Conservation (phyloP, 2,329 filamentous ascomycete genomes). For the Cladophialophora immunda region DNA sequence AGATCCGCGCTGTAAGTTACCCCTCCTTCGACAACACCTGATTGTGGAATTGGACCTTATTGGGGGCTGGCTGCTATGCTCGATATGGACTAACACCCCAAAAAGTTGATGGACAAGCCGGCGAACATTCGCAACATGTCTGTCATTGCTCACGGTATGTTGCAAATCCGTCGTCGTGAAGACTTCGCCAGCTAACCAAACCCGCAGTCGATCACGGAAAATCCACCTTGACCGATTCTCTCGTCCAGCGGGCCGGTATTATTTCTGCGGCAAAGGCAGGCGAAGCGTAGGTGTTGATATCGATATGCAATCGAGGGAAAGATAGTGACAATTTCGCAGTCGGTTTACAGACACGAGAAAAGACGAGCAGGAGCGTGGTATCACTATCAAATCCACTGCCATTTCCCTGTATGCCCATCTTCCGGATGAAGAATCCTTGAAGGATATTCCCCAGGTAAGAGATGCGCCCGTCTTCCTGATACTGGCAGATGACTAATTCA, state of each 20-base stretch:
- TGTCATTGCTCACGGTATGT: constrained; percentile 93
- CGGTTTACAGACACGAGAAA: constrained; percentile 96
- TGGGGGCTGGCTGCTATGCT: constrained; percentile 12
- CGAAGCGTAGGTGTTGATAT: constrained; percentile 63
- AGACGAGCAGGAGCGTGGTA: constrained; percentile 99
- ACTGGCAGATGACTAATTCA: constrained; percentile 12
- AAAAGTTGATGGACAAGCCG: constrained; percentile 58
- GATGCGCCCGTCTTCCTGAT: neutral
- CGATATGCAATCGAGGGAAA: neutral
- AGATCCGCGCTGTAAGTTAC: constrained; percentile 60
- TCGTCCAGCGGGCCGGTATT: constrained; percentile 99
- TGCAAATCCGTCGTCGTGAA: constrained; percentile 1
- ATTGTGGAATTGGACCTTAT: constrained; percentile 2
- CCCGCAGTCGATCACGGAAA: constrained; percentile 93
- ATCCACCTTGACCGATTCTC: constrained; percentile 98
- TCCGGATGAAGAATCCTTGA: constrained; percentile 81
- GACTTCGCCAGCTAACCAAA: constrained; percentile 11
- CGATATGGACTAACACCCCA: constrained; percentile 50
- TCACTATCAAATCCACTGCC: constrained; percentile 99
- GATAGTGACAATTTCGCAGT: constrained; percentile 35
- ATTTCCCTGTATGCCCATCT: constrained; percentile 96
- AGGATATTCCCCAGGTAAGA: constrained; percentile 79
- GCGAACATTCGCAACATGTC: constrained; percentile 92
- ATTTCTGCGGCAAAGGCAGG: constrained; percentile 98
- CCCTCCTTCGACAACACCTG: constrained; percentile 1